A percentile compares a stretch with the other conserved stretches of the same genome.
phyloP scores from a whole-genome alignment of 352 stramenopile species.

The Globisporangium parvum region DNA sequence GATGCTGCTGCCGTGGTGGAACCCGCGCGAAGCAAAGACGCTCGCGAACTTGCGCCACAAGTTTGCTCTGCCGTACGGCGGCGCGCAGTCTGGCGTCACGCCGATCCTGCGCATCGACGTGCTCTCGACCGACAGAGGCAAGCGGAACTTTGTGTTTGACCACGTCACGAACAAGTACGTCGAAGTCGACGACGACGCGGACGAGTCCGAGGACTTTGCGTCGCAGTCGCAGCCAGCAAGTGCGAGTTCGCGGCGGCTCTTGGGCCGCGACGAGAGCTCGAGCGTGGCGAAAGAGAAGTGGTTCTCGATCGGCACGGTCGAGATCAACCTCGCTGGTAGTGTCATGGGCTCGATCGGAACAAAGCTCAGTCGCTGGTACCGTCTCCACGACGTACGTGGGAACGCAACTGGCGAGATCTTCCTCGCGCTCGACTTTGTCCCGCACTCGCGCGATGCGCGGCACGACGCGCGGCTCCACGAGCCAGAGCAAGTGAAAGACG shows the following conservation, averaged over 20 bases:
- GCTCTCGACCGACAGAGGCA: constrained; percentile 55
- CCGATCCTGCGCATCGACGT: constrained; percentile 81
- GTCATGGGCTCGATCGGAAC: constrained; percentile 73
- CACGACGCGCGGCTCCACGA: constrained; percentile 35
- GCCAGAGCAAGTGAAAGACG: constrained; percentile 72
- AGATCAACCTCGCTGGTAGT: constrained; percentile 81
- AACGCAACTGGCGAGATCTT: constrained; percentile 83
- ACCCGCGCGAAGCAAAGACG: constrained; percentile 59
- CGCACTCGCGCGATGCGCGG: constrained; percentile 24
- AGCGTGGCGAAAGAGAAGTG: constrained; percentile 54
- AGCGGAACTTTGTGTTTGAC: constrained; percentile 83
- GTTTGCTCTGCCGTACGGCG: constrained; percentile 77
- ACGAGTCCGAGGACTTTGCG: constrained; percentile 25
- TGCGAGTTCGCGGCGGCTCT: constrained; percentile 12
- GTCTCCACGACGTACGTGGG: constrained; percentile 70
- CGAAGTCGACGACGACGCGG: constrained; percentile 70
- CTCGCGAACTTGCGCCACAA: constrained; percentile 77
- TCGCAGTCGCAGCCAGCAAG: constrained; percentile 10
- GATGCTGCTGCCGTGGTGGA: constrained; percentile 83
- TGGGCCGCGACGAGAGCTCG: constrained; percentile 49
- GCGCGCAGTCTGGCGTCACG: constrained; percentile 81
- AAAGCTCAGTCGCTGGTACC: constrained; percentile 81
- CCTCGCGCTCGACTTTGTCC: constrained; percentile 73
- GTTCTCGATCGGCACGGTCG: constrained; percentile 69
- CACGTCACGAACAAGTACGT: constrained; percentile 82